These are phyloP conservation scores for Davidsoniella virescens DNA, from an alignment of 2,329 filamentous ascomycete species.

Conservation along the genomic window DNA sequence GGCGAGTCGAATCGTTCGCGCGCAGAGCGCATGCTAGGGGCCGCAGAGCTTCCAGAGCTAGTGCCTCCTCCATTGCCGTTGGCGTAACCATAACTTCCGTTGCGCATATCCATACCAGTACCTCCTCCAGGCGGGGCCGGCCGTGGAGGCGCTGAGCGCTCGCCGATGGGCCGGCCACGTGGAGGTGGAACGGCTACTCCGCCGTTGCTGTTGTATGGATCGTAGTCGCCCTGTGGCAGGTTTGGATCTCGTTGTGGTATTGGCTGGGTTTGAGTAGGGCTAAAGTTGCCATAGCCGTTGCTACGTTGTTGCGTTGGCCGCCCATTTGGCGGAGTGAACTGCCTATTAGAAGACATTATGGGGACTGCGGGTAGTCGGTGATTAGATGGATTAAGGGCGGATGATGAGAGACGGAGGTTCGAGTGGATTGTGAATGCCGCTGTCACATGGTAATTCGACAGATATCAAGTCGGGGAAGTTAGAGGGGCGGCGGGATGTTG, in stretches of 20 bases:
- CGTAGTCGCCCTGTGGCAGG: conserved; percentile 28
- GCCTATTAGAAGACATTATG: conserved; percentile 9
- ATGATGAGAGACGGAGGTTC: not conserved
- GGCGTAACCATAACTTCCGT: conserved; percentile 3
- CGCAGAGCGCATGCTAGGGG: conserved; percentile 9
- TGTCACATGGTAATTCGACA: conserved; percentile 8
- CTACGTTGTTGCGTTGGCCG: conserved; percentile 18
- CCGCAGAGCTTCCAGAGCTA: conserved; percentile 8
- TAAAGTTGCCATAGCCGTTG: conserved; percentile 27
- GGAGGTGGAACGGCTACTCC: conserved; percentile 5
- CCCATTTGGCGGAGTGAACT: conserved; percentile 7
- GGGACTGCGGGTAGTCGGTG: not conserved
- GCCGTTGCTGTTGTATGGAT: conserved; percentile 26
- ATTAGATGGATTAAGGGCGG: not conserved
- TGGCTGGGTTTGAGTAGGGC: conserved; percentile 14
- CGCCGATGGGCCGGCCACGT: conserved; percentile 8
- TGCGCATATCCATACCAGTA: conserved; percentile 7
- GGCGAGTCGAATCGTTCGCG: conserved; percentile 11
- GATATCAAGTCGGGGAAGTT: not conserved
- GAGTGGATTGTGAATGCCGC: not conserved
- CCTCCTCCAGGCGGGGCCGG: not conserved
- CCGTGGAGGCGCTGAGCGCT: conserved; percentile 5
- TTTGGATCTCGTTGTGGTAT: conserved; percentile 2
- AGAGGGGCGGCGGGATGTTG: not conserved
- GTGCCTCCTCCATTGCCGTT: conserved; percentile 8